phyloP scores from a whole-genome alignment of 805 yeast genomes.

The Pichia scutulata region DNA sequence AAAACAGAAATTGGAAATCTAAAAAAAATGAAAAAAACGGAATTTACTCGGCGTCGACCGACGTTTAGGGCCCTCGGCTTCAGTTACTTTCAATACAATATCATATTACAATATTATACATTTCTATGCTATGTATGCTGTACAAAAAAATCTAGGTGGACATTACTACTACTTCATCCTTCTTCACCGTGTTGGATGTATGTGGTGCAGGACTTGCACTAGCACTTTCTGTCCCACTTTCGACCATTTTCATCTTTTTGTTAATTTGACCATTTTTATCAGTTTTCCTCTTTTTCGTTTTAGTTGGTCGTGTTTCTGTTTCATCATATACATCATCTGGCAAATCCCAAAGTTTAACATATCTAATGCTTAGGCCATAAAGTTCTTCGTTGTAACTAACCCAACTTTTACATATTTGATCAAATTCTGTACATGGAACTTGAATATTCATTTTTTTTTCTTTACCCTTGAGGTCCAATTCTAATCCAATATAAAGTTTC shows the following conservation, averaged over 20 bases:
- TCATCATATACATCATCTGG: constrained; percentile 79
- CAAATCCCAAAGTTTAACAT: constrained; percentile 68
- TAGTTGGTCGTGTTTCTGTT: constrained; percentile 70
- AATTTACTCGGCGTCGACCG: background rate
- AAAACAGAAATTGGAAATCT: background rate
- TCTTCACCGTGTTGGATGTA: background rate
- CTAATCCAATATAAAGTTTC: constrained; percentile 75
- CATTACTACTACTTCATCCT: background rate
- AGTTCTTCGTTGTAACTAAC: constrained; percentile 53
- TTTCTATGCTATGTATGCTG: background rate
- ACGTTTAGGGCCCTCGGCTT: no score
- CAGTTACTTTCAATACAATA: no score
- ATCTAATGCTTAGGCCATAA: constrained; percentile 58
- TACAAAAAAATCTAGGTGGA: background rate
- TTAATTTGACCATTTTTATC: constrained; percentile 27
- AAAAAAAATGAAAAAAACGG: background rate
- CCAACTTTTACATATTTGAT: constrained; percentile 70
- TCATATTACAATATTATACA: background rate
- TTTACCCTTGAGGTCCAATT: constrained; percentile 42
- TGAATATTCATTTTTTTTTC: constrained; percentile 73
- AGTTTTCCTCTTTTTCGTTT: constrained; percentile 46
- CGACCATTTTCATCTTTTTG: constrained; percentile 24
- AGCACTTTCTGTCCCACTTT: constrained; percentile 1
- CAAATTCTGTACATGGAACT: constrained; percentile 86
- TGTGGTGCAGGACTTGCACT: constrained; percentile 4